These are phyloP conservation scores for Penicillium alfredii DNA, from an alignment of 495 filamentous ascomycete species.

Conservation along the genomic window DNA sequence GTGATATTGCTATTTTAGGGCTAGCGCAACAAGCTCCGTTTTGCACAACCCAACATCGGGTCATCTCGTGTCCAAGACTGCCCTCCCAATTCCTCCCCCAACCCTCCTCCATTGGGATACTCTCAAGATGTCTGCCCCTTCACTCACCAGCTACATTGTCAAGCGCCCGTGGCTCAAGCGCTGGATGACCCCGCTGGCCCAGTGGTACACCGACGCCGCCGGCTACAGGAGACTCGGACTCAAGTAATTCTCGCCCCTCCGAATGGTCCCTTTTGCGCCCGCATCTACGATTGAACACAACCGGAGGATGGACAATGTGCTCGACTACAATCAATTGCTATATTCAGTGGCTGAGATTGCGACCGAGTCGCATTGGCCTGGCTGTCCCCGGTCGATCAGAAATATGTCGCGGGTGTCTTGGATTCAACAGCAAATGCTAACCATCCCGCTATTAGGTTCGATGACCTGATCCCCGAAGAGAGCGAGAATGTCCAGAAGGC, in stretches of 20 bases:
- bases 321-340: neutral
- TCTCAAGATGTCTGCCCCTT: slow-evolving; percentile 65
- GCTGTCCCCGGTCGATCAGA: slow-evolving; percentile 17
- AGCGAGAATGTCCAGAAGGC: slow-evolving; percentile 76
- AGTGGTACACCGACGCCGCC: slow-evolving; percentile 77
- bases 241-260: slow-evolving; percentile 51
- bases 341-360: slow-evolving; percentile 3
- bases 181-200: slow-evolving; percentile 69
- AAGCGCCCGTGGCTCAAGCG: slow-evolving; percentile 79
- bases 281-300: too few species aligned
- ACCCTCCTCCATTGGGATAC: slow-evolving; percentile 33
- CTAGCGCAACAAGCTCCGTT: slow-evolving; percentile 35
- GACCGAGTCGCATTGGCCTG: slow-evolving; percentile 13
- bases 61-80: slow-evolving; percentile 36
- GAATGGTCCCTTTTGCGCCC: too few species aligned
- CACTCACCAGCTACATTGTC: slow-evolving; percentile 62
- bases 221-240: slow-evolving; percentile 93
- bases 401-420: slow-evolving; percentile 7
- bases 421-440: slow-evolving; percentile 13
- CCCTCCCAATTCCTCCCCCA: slow-evolving; percentile 24
- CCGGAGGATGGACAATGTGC: neutral
- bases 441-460: slow-evolving; percentile 56
- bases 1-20: slow-evolving; percentile 7
- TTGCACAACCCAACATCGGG: slow-evolving; percentile 46
- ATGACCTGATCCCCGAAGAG: slow-evolving; percentile 92